Percentiles rank a stretch among this genome's conserved stretches.
Evolutionary conservation across 768 basidiomycete species (phyloP).

Genomic region (Collybia sp.): DNA sequence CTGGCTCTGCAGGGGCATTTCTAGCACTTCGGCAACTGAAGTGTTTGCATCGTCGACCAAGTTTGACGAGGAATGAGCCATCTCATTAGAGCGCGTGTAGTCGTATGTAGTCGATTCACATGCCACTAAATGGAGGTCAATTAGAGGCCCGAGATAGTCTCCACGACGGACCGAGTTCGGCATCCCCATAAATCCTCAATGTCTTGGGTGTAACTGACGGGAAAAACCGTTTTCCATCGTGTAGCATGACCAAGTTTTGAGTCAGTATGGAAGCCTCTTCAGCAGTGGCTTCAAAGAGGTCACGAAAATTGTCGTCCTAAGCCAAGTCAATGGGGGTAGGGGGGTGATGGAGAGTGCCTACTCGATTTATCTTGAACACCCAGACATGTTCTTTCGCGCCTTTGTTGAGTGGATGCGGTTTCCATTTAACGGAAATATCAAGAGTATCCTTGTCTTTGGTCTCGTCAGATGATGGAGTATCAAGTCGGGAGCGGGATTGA

Average conservation of each 20-base stretch:
- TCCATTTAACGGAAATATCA: constrained; percentile 56
- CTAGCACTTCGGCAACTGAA: constrained; percentile 13
- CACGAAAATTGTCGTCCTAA: constrained; percentile 62
- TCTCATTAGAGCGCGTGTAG: constrained; percentile 38
- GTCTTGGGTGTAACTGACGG: constrained; percentile 64
- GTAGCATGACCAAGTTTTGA: constrained; percentile 54
- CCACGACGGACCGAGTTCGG: constrained; percentile 50
- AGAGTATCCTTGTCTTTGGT: constrained; percentile 32
- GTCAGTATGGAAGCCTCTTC: constrained; percentile 50
- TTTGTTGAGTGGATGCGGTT: constrained; percentile 53
- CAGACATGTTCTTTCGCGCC: constrained; percentile 34
- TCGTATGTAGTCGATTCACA: constrained; percentile 61
- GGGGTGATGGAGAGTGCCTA: constrained; percentile 21
- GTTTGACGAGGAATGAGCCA: constrained; percentile 11
- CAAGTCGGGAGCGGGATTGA: constrained; percentile 15
- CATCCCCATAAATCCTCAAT: constrained; percentile 64
- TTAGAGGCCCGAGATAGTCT: background rate
- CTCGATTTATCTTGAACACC: constrained; percentile 57
- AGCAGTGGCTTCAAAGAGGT: constrained; percentile 61
- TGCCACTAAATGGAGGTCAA: constrained; percentile 41
- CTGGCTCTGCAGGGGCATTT: constrained; percentile 1
- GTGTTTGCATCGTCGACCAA: constrained; percentile 5
- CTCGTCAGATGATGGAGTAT: constrained; percentile 23
- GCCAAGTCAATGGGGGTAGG: background rate
- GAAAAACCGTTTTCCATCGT: constrained; percentile 60